Conservation (phyloP, 1,284 basidiomycete species). For the Rhodotorula glutinis region DNA sequence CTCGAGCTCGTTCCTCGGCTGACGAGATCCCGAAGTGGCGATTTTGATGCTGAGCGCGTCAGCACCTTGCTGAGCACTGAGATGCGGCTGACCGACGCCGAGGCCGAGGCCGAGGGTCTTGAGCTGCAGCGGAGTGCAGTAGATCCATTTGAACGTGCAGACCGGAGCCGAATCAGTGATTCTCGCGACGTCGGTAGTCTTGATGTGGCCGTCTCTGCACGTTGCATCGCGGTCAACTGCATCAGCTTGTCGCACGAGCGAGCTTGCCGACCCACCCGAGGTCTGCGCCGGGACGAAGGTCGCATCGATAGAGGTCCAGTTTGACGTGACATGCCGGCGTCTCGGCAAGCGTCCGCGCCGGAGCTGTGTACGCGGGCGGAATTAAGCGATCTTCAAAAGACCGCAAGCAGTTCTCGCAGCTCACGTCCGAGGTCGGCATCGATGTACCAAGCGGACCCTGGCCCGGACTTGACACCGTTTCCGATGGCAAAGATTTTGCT, state of each 20-base stretch:
- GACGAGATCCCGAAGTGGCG: background rate
- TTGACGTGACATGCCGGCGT: background rate
- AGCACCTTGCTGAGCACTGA: too few relatives aligned
- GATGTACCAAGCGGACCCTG: slow-evolving; percentile 5
- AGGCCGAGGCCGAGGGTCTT: background rate
- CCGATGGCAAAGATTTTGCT: slow-evolving; percentile 24
- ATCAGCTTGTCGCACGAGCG: too few relatives aligned
- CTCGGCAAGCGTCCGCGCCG: background rate
- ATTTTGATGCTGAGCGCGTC: too few relatives aligned
- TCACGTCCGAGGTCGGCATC: slow-evolving; percentile 1
- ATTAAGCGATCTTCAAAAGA: background rate
- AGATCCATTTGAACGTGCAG: background rate
- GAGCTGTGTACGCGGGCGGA: background rate
- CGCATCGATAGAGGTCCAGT: slow-evolving; percentile 4
- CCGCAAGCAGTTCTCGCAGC: background rate
- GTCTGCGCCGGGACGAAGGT: background rate
- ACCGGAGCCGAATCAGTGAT: background rate
- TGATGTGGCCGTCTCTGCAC: slow-evolving; percentile 1
- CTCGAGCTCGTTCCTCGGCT: background rate
- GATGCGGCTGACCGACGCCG: background rate
- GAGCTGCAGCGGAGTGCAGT: background rate
- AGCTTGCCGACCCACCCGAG: background rate
- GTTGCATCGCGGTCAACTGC: too few relatives aligned
- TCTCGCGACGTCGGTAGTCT: background rate
- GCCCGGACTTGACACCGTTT: background rate